Evolutionary conservation across 148 eudicot genomes (phyloP), one percentile per base, ranked within the genome.

Genomic region (Diospyros lotus): DNA sequence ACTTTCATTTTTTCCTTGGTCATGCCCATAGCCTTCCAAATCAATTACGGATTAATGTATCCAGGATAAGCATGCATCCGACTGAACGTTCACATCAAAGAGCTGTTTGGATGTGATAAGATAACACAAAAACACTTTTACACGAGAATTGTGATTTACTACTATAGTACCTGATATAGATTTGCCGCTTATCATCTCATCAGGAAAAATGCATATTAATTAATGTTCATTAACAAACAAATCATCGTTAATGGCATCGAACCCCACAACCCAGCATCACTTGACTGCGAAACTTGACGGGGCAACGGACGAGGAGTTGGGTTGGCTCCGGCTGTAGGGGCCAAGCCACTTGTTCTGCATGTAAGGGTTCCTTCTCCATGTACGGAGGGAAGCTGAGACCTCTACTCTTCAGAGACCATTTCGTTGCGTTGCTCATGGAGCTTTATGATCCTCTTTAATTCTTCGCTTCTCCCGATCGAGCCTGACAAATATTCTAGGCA

Each of bases 321-420:
- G 68, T 56, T 66, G 82, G 77, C 1, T 88, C 75, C 96, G 80
- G 3, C 86, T 82, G 77, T 89, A 81, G 48, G 91, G 74, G 5
- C 99, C 99, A 13, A 95, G 76, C 99, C 99, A 95, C 83, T 93
- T 95, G 62, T 82, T 82, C 79, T 92, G 96, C 94, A 95, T 84
- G 82, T 80, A 90, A 38, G 94, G 89, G 67, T 89, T 87, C 52
- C 87, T 90, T 64, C 97, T 83, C 99, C 99, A 95, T 0, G 28
- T 28, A 28, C 63, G 97, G 99, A 58, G 99, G 89, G 40, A 92
- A 60, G 55, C 76, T 81, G 28, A 95, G 67, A 3, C 84, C 96
- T 68, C 80, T 77, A 71, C 86, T 82, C 82, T 86, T 95, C 86
- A 95, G 76, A 71, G 94, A 95, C 18, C 88, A 80, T 53, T 82